Conservation (phyloP, 1,139 yeast species). For the Groenewaldozyma sp. region DNA sequence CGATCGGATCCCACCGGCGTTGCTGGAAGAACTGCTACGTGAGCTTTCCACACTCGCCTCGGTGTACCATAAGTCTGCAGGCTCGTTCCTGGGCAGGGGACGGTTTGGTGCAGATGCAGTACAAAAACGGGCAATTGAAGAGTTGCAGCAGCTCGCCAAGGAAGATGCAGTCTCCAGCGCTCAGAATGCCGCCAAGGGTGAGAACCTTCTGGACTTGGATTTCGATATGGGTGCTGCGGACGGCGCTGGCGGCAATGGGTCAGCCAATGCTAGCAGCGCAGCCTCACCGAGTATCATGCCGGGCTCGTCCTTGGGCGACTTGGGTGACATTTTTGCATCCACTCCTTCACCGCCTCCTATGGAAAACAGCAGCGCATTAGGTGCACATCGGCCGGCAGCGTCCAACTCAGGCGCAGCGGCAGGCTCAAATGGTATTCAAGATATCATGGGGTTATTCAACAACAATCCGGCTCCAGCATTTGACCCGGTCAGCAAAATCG, state of each 20-base stretch:
- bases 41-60: slow-evolving; percentile 84
- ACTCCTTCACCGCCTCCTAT: slow-evolving; percentile 19
- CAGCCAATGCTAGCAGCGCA: slow-evolving; percentile 13
- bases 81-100: slow-evolving; percentile 49
- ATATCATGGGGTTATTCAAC: slow-evolving; percentile 2
- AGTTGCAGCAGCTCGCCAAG: slow-evolving; percentile 66
- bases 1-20: slow-evolving; percentile 56
- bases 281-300: slow-evolving; percentile 12
- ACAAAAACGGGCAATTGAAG: slow-evolving; percentile 55
- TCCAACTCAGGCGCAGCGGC: too few species aligned
- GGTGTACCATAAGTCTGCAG: slow-evolving; percentile 79
- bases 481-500: slow-evolving; percentile 8
- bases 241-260: slow-evolving; percentile 14
- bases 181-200: slow-evolving; percentile 31
- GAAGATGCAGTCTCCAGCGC: slow-evolving; percentile 60
- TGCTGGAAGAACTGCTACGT: slow-evolving; percentile 57
- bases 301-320: slow-evolving; percentile 23
- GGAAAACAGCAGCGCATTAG: not conserved
- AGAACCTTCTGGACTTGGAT: slow-evolving; percentile 79
- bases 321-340: slow-evolving; percentile 27
- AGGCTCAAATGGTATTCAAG: slow-evolving; percentile 2
- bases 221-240: slow-evolving; percentile 35
- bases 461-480: slow-evolving; percentile 2
- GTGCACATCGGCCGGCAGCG: slow-evolving; percentile 19
- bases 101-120: slow-evolving; percentile 36